These are phyloP conservation scores for Ascochyta rabiei DNA, from an alignment of 2,329 filamentous ascomycete genomes.

Conservation along the genomic window DNA sequence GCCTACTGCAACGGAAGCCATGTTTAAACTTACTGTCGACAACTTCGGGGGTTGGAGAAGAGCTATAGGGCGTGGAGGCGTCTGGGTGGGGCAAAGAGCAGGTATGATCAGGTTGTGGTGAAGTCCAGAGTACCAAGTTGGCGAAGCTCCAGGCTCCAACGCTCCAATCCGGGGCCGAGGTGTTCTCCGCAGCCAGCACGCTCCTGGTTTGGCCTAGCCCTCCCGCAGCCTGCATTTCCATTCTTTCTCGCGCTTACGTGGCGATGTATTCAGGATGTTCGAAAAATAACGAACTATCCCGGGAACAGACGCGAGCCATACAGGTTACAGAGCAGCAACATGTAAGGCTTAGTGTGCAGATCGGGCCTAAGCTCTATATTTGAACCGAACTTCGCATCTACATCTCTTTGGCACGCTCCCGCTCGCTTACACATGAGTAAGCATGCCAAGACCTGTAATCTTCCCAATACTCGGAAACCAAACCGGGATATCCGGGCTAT, in stretches of 20 bases:
- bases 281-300: too few species aligned
- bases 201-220: constrained; percentile 9
- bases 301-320: too few species aligned
- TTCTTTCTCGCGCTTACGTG: constrained; percentile 14
- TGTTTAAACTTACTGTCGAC: neutral
- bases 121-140: constrained; percentile 11
- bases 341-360: too few species aligned
- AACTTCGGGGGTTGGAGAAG: neutral
- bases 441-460: too few species aligned
- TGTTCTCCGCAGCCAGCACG: constrained; percentile 12
- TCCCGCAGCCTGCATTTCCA: constrained; percentile 5
- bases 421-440: too few species aligned
- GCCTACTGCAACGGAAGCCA: constrained; percentile 17
- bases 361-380: too few species aligned
- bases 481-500: too few species aligned
- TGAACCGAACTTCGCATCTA: too few species aligned
- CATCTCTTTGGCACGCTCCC: too few species aligned
- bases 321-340: too few species aligned
- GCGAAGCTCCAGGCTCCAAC: neutral
- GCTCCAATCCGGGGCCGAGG: constrained; percentile 5
- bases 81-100: neutral
- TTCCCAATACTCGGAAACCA: too few species aligned
- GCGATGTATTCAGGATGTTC: too few species aligned
- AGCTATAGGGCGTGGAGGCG: neutral
- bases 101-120: constrained; percentile 4